Conservation (phyloP, 2,329 filamentous ascomycete genomes). For the Leptosphaerulina australis region DNA sequence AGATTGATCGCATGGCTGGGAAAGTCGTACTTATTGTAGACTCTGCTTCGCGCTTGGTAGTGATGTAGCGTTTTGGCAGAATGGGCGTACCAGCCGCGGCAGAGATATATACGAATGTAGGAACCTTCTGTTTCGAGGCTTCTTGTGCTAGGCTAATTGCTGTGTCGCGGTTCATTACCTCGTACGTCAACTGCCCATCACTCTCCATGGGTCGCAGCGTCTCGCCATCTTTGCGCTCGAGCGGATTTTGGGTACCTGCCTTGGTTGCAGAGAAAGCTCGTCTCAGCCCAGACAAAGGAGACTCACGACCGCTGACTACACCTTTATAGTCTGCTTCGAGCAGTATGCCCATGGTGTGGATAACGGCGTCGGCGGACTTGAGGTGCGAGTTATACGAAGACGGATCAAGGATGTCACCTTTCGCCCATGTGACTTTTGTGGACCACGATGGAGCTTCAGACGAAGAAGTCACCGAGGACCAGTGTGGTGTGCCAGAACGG, state of each 20-base stretch:
- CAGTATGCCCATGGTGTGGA: constrained; percentile 95
- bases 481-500: constrained; percentile 89
- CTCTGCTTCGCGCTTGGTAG: constrained; percentile 91
- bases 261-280: constrained; percentile 76
- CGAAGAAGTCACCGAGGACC: constrained; percentile 78
- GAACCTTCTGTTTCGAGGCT: constrained; percentile 67
- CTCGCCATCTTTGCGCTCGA: constrained; percentile 64
- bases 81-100: constrained; percentile 85
- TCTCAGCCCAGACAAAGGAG: constrained; percentile 76
- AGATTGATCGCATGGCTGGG: constrained; percentile 76
- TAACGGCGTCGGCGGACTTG: constrained; percentile 78
- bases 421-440: constrained; percentile 81
- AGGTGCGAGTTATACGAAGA: constrained; percentile 78
- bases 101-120: constrained; percentile 84
- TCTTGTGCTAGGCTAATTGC: constrained; percentile 84
- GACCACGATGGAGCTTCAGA: constrained; percentile 78
- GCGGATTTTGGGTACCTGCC: constrained; percentile 68
- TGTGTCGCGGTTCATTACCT: constrained; percentile 93
- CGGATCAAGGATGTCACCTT: constrained; percentile 84
- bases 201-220: constrained; percentile 69
- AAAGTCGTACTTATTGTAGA: constrained; percentile 73
- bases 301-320: constrained; percentile 81
- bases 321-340: constrained; percentile 98
- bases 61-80: constrained; percentile 83
- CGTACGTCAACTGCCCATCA: constrained; percentile 86